Conservation (phyloP, 2,329 filamentous ascomycete species). For the Colletotrichum sidae region DNA sequence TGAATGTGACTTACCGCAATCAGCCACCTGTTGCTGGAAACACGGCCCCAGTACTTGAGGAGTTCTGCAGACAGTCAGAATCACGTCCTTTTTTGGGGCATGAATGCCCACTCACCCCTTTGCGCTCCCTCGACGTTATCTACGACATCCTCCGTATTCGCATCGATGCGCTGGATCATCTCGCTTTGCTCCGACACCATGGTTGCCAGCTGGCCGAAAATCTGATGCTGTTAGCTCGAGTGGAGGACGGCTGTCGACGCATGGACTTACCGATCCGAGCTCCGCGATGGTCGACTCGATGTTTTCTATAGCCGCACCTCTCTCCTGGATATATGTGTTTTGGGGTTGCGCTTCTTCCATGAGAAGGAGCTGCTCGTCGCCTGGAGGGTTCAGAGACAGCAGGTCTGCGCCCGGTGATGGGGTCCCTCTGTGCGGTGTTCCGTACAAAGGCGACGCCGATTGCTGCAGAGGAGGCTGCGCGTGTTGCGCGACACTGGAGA, state of each 20-base stretch:
- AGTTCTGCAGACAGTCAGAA: slow-evolving; percentile 65
- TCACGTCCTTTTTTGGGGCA: background rate
- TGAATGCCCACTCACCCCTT: slow-evolving; percentile 53
- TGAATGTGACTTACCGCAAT: slow-evolving; percentile 64
- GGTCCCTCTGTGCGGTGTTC: slow-evolving; percentile 76
- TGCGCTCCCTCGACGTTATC: slow-evolving; percentile 99
- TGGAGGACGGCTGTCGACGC: background rate
- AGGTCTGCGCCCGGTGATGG: slow-evolving; percentile 78
- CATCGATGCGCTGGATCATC: slow-evolving; percentile 97
- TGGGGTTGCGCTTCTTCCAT: slow-evolving; percentile 92
- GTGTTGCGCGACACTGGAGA: slow-evolving; percentile 87
- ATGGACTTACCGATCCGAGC: slow-evolving; percentile 67
- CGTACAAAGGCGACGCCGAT: slow-evolving; percentile 88
- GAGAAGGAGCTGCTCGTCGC: slow-evolving; percentile 88
- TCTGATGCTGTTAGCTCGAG: slow-evolving; percentile 48
- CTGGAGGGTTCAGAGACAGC: slow-evolving; percentile 84
- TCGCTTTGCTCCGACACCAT: slow-evolving; percentile 99
- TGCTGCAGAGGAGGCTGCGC: slow-evolving; percentile 76
- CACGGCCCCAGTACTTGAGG: slow-evolving; percentile 95
- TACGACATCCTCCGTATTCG: slow-evolving; percentile 97
- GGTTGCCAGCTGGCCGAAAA: slow-evolving; percentile 92
- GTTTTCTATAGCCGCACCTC: slow-evolving; percentile 94
- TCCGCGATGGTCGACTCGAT: slow-evolving; percentile 97
- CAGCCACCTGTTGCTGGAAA: slow-evolving; percentile 95
- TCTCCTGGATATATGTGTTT: slow-evolving; percentile 91